Evolutionary conservation across 352 stramenopile genomes (phyloP).

Genomic region (Phytophthora sp.): DNA sequence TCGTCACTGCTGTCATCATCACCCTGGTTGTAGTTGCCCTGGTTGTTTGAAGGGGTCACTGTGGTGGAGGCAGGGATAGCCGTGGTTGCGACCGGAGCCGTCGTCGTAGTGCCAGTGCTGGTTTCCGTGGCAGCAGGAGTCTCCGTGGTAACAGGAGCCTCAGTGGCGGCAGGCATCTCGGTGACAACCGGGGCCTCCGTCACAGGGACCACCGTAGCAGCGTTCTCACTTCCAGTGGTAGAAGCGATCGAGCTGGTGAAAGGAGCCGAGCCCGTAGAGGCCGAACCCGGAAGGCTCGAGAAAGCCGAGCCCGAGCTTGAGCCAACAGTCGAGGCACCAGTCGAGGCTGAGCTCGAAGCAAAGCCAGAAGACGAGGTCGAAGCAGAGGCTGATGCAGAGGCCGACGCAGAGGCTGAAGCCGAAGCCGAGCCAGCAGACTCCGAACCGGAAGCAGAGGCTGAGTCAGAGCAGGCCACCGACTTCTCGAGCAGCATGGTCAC

Average conservation of each 20-base stretch:
- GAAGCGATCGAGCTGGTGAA: slow-evolving; percentile 7
- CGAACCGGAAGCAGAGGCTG: slow-evolving; percentile 8
- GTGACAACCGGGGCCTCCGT: slow-evolving; percentile 9
- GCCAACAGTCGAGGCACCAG: slow-evolving; percentile 10
- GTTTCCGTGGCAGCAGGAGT: background rate
- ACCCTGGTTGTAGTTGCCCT: background rate
- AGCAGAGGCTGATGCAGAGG: background rate
- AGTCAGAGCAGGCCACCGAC: slow-evolving; percentile 22
- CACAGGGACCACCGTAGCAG: slow-evolving; percentile 15
- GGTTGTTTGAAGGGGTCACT: background rate
- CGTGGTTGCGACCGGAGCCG: background rate
- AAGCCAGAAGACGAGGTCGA: slow-evolving; percentile 9
- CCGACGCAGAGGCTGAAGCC: slow-evolving; percentile 1
- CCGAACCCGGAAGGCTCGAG: slow-evolving; percentile 5
- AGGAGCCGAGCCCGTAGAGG: slow-evolving; percentile 2
- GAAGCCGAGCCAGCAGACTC: background rate
- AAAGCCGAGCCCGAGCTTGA: slow-evolving; percentile 17
- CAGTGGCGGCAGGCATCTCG: background rate
- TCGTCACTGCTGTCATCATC: background rate
- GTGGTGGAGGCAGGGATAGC: too few relatives aligned
- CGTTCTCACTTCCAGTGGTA: slow-evolving; percentile 3
- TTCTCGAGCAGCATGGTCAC: slow-evolving; percentile 37
- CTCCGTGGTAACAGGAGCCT: background rate
- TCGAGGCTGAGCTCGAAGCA: slow-evolving; percentile 8
- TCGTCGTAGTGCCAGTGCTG: background rate